phyloP scores from a whole-genome alignment of 2,329 filamentous ascomycete genomes.

The Scorias spongiosa region DNA sequence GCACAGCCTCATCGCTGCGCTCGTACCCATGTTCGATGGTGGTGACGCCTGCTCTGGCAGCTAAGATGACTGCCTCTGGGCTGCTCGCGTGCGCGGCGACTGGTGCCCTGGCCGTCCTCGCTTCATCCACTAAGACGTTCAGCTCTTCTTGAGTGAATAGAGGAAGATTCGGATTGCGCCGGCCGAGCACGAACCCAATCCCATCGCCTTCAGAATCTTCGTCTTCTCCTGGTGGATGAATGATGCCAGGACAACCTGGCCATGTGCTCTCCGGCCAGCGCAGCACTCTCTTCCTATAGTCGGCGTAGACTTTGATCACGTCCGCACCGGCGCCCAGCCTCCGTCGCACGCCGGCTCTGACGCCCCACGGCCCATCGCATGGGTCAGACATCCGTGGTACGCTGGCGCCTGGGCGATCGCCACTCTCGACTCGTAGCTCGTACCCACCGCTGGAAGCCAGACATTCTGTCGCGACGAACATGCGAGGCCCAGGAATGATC shows the following conservation, averaged over 20 bases:
- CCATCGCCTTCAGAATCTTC: neutral
- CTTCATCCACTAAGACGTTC: constrained; percentile 17
- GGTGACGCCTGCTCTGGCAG: constrained; percentile 18
- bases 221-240: constrained; percentile 7
- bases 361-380: constrained; percentile 34
- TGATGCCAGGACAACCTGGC: constrained; percentile 14
- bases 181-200: constrained; percentile 4
- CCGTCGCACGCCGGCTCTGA: constrained; percentile 18
- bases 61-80: constrained; percentile 17
- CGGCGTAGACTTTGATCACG: constrained; percentile 21
- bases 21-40: constrained; percentile 21
- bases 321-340: constrained; percentile 19
- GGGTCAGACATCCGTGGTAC: constrained; percentile 12
- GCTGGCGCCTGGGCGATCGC: constrained; percentile 6
- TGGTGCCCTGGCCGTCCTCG: constrained; percentile 11
- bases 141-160: constrained; percentile 16
- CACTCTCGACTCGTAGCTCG: constrained; percentile 32
- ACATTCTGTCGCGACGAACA: constrained; percentile 40
- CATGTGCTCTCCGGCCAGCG: constrained; percentile 12
- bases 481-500: constrained; percentile 37
- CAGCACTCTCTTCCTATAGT: constrained; percentile 16
- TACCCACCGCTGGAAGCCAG: constrained; percentile 37
- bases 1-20: constrained; percentile 21
- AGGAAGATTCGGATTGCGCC: constrained; percentile 13
- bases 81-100: constrained; percentile 17